Evolutionary conservation across 331 rosid genomes (phyloP).

Genomic region (Acacia concinna): DNA sequence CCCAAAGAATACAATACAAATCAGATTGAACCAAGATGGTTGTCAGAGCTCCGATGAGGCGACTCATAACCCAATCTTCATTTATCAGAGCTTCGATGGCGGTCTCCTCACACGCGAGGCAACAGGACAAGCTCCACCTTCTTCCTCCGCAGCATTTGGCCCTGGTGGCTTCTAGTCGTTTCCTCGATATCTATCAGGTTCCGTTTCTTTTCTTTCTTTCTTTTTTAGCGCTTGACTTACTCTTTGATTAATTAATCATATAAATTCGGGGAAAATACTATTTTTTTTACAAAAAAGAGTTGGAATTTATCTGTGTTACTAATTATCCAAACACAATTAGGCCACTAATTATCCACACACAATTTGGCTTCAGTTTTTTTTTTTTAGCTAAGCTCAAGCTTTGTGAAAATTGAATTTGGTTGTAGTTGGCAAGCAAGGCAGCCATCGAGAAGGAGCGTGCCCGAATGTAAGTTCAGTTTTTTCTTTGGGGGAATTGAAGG

Average conservation of each 20-base stretch:
- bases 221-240: neutral
- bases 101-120: conserved; percentile 34
- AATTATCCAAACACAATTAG: neutral
- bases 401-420: conserved; percentile 2
- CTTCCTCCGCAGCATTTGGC: conserved; percentile 56
- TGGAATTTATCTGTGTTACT: neutral
- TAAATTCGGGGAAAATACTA: neutral
- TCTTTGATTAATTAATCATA: neutral
- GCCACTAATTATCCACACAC: neutral
- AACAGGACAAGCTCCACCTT: conserved; percentile 32
- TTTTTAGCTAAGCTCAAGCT: neutral
- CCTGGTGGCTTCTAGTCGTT: conserved; percentile 71
- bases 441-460: conserved; percentile 77
- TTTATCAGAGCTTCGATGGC: conserved; percentile 39
- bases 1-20: neutral
- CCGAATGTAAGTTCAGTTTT: conserved; percentile 67
- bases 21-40: conserved; percentile 7
- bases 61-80: conserved; percentile 34
- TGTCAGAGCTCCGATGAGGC: conserved; percentile 37
- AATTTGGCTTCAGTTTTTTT: neutral
- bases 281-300: neutral
- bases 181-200: conserved; percentile 79
- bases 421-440: conserved; percentile 67
- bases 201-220: neutral
- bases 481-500: neutral